Conservation (phyloP, 2,329 filamentous ascomycete genomes). For the Zymoseptoria pseudotritici region DNA sequence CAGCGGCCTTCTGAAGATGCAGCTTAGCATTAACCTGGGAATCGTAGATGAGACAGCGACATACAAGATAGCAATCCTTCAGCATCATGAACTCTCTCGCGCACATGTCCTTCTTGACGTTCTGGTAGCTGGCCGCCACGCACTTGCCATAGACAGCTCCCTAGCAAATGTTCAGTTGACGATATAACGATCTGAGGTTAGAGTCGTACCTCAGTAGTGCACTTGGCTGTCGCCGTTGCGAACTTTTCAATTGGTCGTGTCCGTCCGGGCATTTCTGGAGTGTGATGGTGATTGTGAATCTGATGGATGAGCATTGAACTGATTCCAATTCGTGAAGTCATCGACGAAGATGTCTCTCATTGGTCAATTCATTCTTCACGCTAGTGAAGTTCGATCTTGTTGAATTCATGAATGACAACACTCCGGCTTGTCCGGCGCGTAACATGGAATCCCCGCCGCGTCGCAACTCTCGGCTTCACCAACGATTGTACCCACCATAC, state of each 20-base stretch:
- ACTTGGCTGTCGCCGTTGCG: conserved; percentile 58
- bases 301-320: not conserved
- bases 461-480: not conserved
- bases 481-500: not conserved
- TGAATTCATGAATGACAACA: not conserved
- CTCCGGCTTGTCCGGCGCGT: conserved; percentile 2
- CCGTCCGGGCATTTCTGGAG: conserved; percentile 35
- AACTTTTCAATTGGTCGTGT: conserved; percentile 62
- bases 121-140: conserved; percentile 81
- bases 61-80: conserved; percentile 81
- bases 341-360: not conserved
- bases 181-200: not conserved
- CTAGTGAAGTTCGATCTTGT: not conserved
- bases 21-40: not conserved
- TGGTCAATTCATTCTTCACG: not conserved
- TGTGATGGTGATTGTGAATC: not conserved
- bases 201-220: conserved; percentile 52
- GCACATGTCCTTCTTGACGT: conserved; percentile 87
- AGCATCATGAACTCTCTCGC: conserved; percentile 73
- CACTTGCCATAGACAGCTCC: conserved; percentile 84
- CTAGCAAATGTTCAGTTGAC: conserved; percentile 40
- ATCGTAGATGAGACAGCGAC: conserved; percentile 19
- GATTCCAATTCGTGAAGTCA: not conserved
- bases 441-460: conserved; percentile 1
- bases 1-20: conserved; percentile 21